phyloP scores from a whole-genome alignment of 2,329 filamentous ascomycete genomes.

The Talaromyces sp. region DNA sequence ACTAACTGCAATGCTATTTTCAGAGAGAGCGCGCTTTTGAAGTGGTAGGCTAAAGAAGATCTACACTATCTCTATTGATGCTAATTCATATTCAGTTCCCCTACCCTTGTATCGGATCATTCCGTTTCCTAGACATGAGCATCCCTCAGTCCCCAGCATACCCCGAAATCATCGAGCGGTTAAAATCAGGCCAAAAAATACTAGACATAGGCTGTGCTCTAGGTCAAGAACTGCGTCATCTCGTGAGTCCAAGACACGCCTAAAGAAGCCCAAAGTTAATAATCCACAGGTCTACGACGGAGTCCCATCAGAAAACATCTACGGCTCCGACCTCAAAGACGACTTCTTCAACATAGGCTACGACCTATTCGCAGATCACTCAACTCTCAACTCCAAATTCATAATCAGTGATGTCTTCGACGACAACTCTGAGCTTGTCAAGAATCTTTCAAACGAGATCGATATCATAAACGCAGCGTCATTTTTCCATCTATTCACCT shows the following conservation, averaged over 20 bases:
- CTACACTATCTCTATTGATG: not conserved
- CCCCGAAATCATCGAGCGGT: conserved; percentile 21
- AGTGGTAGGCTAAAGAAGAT: conserved; percentile 12
- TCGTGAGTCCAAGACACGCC: conserved; percentile 19
- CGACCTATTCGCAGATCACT: conserved; percentile 64
- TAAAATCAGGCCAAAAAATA: conserved; percentile 24
- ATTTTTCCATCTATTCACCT: conserved; percentile 48
- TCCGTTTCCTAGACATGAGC: conserved; percentile 26
- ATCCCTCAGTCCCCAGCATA: conserved; percentile 24
- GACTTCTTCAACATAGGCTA: conserved; percentile 63
- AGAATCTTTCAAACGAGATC: conserved; percentile 31
- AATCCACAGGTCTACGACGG: conserved; percentile 44
- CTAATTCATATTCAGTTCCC: conserved; percentile 18
- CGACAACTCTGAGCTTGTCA: conserved; percentile 28
- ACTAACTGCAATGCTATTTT: not conserved
- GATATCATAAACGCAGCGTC: conserved; percentile 46
- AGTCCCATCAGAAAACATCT: conserved; percentile 52
- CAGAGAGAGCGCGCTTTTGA: conserved; percentile 25
- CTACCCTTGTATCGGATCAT: conserved; percentile 28
- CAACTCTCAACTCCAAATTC: conserved; percentile 14
- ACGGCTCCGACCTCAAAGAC: conserved; percentile 53
- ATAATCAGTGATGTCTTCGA: conserved; percentile 51
- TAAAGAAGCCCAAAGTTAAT: not conserved
- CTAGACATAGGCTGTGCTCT: conserved; percentile 28
- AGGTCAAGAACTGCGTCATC: conserved; percentile 27